Conservation (phyloP, 176 grass and related monocot genomes). For the Cymbopogon citratus region DNA sequence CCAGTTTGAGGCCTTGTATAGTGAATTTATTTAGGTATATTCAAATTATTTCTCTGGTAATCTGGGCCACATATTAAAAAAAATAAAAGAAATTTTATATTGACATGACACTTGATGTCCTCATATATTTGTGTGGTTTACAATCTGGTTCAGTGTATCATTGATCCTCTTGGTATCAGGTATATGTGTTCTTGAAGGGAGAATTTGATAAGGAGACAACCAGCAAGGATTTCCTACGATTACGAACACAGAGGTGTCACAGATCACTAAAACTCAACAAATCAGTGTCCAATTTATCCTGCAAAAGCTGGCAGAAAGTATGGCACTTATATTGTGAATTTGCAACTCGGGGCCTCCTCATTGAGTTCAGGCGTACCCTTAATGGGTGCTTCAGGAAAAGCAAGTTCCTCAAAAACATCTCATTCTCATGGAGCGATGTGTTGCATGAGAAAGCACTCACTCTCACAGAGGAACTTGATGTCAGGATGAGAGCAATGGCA, state of each 20-base stretch:
- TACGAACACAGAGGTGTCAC: constrained; percentile 58
- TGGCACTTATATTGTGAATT: constrained; percentile 89
- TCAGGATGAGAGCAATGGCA: constrained; percentile 46
- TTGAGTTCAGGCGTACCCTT: constrained; percentile 47
- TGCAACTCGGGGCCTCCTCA: constrained; percentile 54
- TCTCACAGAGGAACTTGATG: constrained; percentile 37
- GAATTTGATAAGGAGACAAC: constrained; percentile 36
- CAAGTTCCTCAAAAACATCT: constrained; percentile 53
- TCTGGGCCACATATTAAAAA: background rate
- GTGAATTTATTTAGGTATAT: background rate
- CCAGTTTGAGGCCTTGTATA: background rate
- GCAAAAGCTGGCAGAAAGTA: constrained; percentile 64
- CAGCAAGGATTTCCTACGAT: constrained; percentile 48
- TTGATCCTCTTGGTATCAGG: constrained; percentile 40
- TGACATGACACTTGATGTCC: background rate
- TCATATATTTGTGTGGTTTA: background rate
- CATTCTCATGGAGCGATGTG: constrained; percentile 76
- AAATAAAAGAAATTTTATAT: background rate
- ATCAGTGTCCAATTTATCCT: constrained; percentile 36
- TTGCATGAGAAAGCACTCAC: constrained; percentile 54
- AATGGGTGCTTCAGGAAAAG: constrained; percentile 56
- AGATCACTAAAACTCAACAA: constrained; percentile 74
- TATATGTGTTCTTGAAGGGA: constrained; percentile 84
- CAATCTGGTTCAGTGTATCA: background rate
- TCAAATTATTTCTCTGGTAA: background rate